Base-by-base conservation (phyloP, 75 land plant genomes). In the Pseudotsuga menziesii region DNA sequence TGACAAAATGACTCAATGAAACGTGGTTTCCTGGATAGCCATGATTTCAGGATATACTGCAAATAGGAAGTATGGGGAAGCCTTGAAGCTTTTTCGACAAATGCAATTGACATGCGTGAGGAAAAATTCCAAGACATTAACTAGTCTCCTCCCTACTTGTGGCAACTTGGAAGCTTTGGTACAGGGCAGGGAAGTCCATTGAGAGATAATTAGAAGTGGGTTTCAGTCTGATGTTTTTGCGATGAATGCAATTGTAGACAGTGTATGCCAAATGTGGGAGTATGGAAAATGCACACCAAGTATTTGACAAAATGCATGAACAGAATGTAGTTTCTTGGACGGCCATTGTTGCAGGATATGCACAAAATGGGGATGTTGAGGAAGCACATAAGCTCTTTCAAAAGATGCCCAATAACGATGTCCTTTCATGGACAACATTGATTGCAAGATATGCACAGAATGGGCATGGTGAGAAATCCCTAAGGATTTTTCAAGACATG, bases 11-110 rank as follows among this genome's bases (percentile, higher is more conserved):
- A 76, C 83, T 57, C 44, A 72, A 11, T 56, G 70, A 54, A 83
- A 87, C 80, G 87, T 85, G 44, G 87, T 90, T 11, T 79, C 85
- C n/a, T 90, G 92, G 92, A 87, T 79, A 27, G 77, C 85, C 0
- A 56, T 90, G 64, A 77, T 90, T 23, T 57, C 61, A 64, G 73
- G 57, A 27, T 79, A 79, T 60, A 29, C 81, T 15, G 75, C 87
- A 36, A 80, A 72, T 78, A 85, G 88, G 54, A 12, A 48, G 12
- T 48, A 48, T 48, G 9, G 54, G 54, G 54, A 48, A 11, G 54
- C 54, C 12, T 48, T 48, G 2, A 48, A 48, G 54, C 54, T n/a
- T 61, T 84, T 16, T 80, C 41, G 39, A 63, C 76, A 7, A 29
- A 72, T 29, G 93, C 83, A 32, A 54, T 90, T 26, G 55, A 78